Base-by-base conservation (phyloP, 768 basidiomycete genomes). In the Jaapia argillacea region DNA sequence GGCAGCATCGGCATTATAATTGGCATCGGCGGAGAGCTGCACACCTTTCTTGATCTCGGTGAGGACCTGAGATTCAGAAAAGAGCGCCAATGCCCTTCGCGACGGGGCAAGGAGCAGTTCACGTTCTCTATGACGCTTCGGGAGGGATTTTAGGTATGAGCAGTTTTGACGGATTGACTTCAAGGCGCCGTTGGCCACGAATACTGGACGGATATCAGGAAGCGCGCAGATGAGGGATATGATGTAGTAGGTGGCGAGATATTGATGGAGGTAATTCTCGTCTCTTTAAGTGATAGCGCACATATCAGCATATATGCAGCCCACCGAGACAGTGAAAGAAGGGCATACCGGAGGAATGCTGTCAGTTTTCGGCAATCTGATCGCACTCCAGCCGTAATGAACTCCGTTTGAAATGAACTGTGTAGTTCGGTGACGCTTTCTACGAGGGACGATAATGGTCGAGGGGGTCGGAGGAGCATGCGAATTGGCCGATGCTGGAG, bases 21-120 rank as follows among this genome's bases (percentile, higher is more conserved):
- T 24, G 70, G 84, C 48, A 75, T 71, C 7, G 72, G 69, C 52
- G 74, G 86, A 23, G 96, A 94, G 27, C 88, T 99, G 48, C 97
- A 94, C 0, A 70, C 98, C 3, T 70, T 99, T 20, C 85, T 87
- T n/a, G n/a, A n/a, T n/a, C n/a, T n/a, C n/a, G n/a, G n/a, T n/a
- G n/a, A n/a, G n/a, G n/a, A n/a, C n/a, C n/a, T n/a, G n/a, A n/a
- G n/a, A n/a, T n/a, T n/a, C n/a, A n/a, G n/a, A n/a, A n/a, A n/a
- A n/a, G n/a, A n/a, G n/a, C n/a, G n/a, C n/a, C n/a, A n/a, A n/a
- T n/a, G n/a, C n/a, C 55, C 58, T 4, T 55, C 46, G 37, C 45
- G 45, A 21, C 38, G 41, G n/a, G 49, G 52, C 13, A 22, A 44
- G 12, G 45, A 46, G 14, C 54, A 53, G 0, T 43, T 45, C 41